These are phyloP conservation scores for Wickerhamomyces xylosicus DNA, from an alignment of 805 yeast genomes.

Conservation along the genomic window DNA sequence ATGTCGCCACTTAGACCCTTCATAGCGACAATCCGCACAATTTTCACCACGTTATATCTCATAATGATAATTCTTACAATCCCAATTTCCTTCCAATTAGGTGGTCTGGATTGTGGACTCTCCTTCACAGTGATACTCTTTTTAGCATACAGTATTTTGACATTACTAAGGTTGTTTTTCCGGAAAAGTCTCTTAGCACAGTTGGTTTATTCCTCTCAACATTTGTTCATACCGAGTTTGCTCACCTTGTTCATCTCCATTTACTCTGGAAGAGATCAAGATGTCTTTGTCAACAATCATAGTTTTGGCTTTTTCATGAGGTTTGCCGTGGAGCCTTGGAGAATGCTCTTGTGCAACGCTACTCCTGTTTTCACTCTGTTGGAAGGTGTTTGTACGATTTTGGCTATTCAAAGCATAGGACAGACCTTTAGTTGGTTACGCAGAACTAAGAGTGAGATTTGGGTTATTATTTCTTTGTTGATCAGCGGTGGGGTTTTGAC, in stretches of 20 bases:
- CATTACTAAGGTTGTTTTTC: conserved; percentile 55
- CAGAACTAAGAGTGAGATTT: conserved; percentile 48
- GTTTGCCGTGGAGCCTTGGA: conserved; percentile 56
- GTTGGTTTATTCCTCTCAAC: conserved; percentile 68
- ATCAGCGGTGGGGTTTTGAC: conserved; percentile 70
- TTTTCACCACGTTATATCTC: conserved; percentile 52
- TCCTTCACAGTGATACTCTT: conserved; percentile 71
- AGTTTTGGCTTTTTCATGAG: conserved; percentile 17
- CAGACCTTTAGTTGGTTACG: conserved; percentile 69
- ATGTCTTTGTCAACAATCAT: conserved; percentile 12
- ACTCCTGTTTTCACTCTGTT: conserved; percentile 83
- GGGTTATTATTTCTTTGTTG: conserved; percentile 68
- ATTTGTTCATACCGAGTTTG: conserved; percentile 71
- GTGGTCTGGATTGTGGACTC: conserved; percentile 84
- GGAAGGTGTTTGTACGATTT: conserved; percentile 88
- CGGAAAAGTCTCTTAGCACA: conserved; percentile 22
- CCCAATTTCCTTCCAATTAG: conserved; percentile 89
- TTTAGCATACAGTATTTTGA: conserved; percentile 56
- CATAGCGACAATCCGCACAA: conserved; percentile 11
- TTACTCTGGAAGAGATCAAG: conserved; percentile 28
- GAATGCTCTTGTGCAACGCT: conserved; percentile 56
- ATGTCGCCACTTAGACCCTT: conserved; percentile 1
- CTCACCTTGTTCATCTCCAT: conserved; percentile 57
- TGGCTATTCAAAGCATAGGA: conserved; percentile 89
- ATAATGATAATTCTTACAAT: conserved; percentile 67